These are phyloP conservation scores for Pseudonectria buxi DNA, from an alignment of 2,329 filamentous ascomycete genomes.

Conservation along the genomic window DNA sequence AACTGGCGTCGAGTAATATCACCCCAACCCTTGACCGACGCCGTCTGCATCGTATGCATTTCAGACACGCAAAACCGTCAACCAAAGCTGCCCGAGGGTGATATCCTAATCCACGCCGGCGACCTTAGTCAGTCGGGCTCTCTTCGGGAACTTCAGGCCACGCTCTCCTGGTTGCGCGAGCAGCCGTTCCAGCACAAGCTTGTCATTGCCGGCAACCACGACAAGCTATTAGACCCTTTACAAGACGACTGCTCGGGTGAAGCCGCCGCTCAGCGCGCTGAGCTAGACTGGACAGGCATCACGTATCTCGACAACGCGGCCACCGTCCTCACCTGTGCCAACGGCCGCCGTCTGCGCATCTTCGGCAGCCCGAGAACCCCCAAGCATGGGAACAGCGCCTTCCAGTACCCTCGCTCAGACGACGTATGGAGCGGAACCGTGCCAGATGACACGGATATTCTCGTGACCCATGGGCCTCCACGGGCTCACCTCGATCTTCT, in stretches of 20 bases:
- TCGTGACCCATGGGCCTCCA: constrained; percentile 34
- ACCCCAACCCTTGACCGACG: background rate
- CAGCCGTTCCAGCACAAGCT: constrained; percentile 37
- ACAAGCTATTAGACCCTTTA: constrained; percentile 25
- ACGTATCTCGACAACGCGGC: constrained; percentile 19
- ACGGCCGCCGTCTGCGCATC: constrained; percentile 22
- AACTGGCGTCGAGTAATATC: background rate
- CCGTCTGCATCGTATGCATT: constrained; percentile 31
- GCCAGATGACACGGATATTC: constrained; percentile 26
- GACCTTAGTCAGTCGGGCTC: constrained; percentile 42
- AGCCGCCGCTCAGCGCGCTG: background rate
- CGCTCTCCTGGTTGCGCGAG: constrained; percentile 34
- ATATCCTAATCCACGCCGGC: constrained; percentile 42
- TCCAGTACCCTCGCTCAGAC: constrained; percentile 30
- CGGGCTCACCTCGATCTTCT: constrained; percentile 31
- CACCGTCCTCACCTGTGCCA: constrained; percentile 12
- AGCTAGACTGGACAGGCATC: constrained; percentile 19
- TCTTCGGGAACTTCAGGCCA: constrained; percentile 30
- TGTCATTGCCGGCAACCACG: constrained; percentile 41
- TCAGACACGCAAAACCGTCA: constrained; percentile 39
- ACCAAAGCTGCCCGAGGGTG: constrained; percentile 31
- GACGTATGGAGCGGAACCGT: constrained; percentile 23
- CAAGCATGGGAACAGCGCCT: constrained; percentile 32
- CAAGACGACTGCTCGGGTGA: background rate
- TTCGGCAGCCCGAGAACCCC: constrained; percentile 27